Evolutionary conservation across 768 basidiomycete species (phyloP).

Genomic region (Wakefieldia striispora): DNA sequence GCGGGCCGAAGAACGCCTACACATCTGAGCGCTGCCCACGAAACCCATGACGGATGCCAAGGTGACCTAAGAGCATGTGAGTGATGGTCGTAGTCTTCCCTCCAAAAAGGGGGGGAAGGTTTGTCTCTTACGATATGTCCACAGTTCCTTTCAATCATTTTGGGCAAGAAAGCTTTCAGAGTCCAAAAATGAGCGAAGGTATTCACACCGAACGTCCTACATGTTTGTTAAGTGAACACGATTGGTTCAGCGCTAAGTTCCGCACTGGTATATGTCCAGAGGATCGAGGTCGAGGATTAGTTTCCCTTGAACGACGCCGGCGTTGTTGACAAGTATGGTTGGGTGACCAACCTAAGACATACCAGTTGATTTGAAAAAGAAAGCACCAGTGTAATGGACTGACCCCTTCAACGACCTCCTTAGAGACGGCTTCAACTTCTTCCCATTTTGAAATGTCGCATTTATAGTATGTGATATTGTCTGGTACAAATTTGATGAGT

Average conservation of each 20-base stretch:
- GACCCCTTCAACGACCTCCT: constrained; percentile 77
- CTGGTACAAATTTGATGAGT: constrained; percentile 35
- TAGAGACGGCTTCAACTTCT: constrained; percentile 74
- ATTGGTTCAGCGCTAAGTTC: constrained; percentile 43
- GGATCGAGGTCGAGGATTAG: constrained; percentile 74
- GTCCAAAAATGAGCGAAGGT: constrained; percentile 89
- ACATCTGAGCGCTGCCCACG: constrained; percentile 71
- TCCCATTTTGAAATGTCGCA: constrained; percentile 92
- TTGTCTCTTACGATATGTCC: constrained; percentile 81
- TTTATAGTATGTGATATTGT: constrained; percentile 80
- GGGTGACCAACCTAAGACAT: constrained; percentile 72
- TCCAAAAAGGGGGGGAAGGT: too few species aligned
- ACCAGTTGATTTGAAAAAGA: not conserved
- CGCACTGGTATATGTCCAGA: constrained; percentile 77
- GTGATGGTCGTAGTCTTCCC: constrained; percentile 1
- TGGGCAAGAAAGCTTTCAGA: constrained; percentile 89
- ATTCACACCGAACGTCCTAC: constrained; percentile 88
- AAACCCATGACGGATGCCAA: constrained; percentile 74
- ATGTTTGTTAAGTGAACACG: not conserved
- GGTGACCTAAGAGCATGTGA: constrained; percentile 54
- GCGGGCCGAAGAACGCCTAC: constrained; percentile 41
- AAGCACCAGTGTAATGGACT: constrained; percentile 5
- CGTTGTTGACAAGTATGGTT: constrained; percentile 92
- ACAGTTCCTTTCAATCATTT: constrained; percentile 68
- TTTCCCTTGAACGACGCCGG: constrained; percentile 91